A percentile compares a stretch with the other conserved stretches of the same genome.
phyloP scores from a whole-genome alignment of 768 basidiomycete genomes.

The Amanita muscaria region DNA sequence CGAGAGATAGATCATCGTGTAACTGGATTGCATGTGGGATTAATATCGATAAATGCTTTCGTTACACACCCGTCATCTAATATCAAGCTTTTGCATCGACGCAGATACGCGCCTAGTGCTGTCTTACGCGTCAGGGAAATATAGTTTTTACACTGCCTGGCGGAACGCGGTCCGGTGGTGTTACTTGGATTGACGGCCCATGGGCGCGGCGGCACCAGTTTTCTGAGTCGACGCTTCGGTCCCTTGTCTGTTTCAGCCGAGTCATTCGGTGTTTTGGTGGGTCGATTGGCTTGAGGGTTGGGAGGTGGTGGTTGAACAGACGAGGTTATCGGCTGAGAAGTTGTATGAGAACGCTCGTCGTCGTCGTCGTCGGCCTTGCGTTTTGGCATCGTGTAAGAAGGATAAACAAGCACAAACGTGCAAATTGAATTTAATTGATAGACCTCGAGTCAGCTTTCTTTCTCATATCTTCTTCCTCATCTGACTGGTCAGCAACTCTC shows the following conservation, averaged over 20 bases:
- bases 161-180: constrained; percentile 73
- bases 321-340: background rate
- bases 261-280: background rate
- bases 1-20: constrained; percentile 63
- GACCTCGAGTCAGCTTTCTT: background rate
- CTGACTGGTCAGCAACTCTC: constrained; percentile 15
- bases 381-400: constrained; percentile 20
- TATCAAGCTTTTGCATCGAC: constrained; percentile 66
- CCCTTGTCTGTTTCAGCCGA: background rate
- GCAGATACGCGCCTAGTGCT: constrained; percentile 60
- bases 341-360: no score
- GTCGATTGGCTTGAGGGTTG: background rate
- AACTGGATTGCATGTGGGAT: constrained; percentile 30
- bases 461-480: background rate
- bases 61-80: constrained; percentile 60
- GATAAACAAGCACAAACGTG: constrained; percentile 17
- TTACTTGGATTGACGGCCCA: constrained; percentile 75
- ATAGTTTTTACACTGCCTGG: constrained; percentile 70
- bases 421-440: no score
- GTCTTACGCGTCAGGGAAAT: constrained; percentile 78
- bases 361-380: constrained; percentile 27
- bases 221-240: constrained; percentile 33
- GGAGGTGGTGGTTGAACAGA: background rate
- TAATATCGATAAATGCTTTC: background rate
- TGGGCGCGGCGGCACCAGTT: constrained; percentile 65